Percentiles rank a stretch among this genome's conserved stretches.
Evolutionary conservation across 768 basidiomycete genomes (phyloP).

Genomic region (Symmetrospora coprosmae): DNA sequence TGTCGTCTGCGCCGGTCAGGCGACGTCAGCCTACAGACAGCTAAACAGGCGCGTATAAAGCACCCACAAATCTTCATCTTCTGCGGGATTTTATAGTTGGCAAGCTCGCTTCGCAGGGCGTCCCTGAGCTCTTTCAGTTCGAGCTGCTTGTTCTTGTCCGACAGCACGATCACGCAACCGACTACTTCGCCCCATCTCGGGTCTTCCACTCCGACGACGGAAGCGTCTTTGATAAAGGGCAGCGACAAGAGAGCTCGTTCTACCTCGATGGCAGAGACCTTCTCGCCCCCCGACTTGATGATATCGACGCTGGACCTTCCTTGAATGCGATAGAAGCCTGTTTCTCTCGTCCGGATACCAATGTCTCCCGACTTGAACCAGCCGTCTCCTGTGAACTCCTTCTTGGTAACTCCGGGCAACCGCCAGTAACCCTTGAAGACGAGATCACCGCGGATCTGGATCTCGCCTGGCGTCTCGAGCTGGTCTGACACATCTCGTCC

Average conservation of each 20-base stretch:
- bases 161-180: conserved; percentile 18
- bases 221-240: conserved; percentile 29
- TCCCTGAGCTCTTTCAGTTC: conserved; percentile 25
- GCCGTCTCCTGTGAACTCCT: conserved; percentile 32
- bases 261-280: conserved; percentile 34
- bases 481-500: conserved; percentile 26
- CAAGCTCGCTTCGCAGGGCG: conserved; percentile 7
- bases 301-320: conserved; percentile 32
- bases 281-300: conserved; percentile 35
- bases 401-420: conserved; percentile 25
- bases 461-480: conserved; percentile 30
- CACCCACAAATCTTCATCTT: conserved; percentile 12
- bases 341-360: conserved; percentile 28
- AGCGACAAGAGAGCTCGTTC: conserved; percentile 33
- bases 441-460: conserved; percentile 31
- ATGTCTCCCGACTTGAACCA: conserved; percentile 37
- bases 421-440: conserved; percentile 31
- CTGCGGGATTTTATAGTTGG: conserved; percentile 19
- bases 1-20: neutral
- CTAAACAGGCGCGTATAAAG: no score
- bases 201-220: conserved; percentile 34
- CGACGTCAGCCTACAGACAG: neutral
- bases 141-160: conserved; percentile 7
- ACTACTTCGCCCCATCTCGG: conserved; percentile 35
- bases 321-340: conserved; percentile 29